Evolutionary conservation across 2,329 filamentous ascomycete species (phyloP).

Genomic region (Colletotrichum chrysophilum): DNA sequence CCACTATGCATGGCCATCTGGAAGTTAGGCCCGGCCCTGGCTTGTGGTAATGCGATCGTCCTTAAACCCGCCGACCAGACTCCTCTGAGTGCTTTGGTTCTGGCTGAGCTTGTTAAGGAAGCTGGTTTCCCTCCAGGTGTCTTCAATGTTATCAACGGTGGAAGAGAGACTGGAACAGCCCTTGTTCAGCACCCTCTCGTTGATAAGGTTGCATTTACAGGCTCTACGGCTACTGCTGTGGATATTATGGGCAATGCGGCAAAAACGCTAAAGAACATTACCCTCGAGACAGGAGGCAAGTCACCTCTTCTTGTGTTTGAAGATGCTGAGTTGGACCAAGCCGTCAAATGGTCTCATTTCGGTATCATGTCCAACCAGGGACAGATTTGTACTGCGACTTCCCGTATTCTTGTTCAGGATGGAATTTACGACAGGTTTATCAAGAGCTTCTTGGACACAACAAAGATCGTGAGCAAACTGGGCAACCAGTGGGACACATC

Average conservation of each 20-base stretch:
- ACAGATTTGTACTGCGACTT: not conserved
- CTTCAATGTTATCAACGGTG: constrained; percentile 78
- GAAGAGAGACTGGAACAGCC: constrained; percentile 70
- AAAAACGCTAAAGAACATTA: constrained; percentile 68
- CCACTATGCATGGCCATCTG: not conserved
- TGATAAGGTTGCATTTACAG: constrained; percentile 84
- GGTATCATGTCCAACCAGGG: not conserved
- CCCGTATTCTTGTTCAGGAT: not conserved
- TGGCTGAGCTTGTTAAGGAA: constrained; percentile 74
- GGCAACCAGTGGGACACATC: constrained; percentile 71
- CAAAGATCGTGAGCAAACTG: not conserved
- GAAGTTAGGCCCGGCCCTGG: constrained; percentile 40
- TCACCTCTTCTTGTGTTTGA: constrained; percentile 68
- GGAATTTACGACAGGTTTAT: constrained; percentile 67
- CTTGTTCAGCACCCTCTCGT: constrained; percentile 71
- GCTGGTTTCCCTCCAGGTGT: constrained; percentile 82
- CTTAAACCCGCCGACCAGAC: not conserved
- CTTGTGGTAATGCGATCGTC: not conserved
- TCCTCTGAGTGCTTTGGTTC: not conserved
- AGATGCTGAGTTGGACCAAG: constrained; percentile 70
- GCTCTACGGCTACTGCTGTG: constrained; percentile 73
- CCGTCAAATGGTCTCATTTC: constrained; percentile 62
- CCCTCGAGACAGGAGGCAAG: constrained; percentile 71
- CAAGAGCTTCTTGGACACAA: constrained; percentile 51
- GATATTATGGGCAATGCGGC: constrained; percentile 78